These are phyloP conservation scores for Dimargaris xerosporica DNA, from an alignment of 192 early-diverging fungal species.

Conservation along the genomic window DNA sequence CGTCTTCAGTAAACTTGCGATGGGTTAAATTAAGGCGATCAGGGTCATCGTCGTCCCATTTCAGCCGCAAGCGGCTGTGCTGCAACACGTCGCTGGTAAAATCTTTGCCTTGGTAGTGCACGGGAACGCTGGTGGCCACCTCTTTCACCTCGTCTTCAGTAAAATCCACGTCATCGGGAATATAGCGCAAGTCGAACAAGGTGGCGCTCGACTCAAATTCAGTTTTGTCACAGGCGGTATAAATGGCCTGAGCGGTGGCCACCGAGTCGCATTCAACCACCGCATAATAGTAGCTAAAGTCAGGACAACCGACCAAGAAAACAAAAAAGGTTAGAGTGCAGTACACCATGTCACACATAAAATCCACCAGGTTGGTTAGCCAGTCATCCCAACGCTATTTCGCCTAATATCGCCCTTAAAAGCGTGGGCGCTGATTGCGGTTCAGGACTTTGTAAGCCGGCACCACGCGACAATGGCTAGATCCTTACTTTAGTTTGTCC, in stretches of 20 bases:
- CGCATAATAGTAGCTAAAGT: conserved; percentile 65
- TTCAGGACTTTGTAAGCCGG: too few relatives aligned
- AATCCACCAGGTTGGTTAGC: too few relatives aligned
- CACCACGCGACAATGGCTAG: too few relatives aligned
- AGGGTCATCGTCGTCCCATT: conserved; percentile 91
- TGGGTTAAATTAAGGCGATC: conserved; percentile 64
- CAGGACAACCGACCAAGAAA: too few relatives aligned
- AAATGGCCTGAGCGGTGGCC: conserved; percentile 65
- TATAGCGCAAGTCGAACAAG: conserved; percentile 86
- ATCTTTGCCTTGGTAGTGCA: conserved; percentile 47
- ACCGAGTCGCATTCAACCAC: conserved; percentile 85
- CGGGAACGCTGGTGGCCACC: conserved; percentile 38
- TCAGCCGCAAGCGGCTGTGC: conserved; percentile 84
- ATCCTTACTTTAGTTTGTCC: conserved; percentile 43
- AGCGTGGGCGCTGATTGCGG: too few relatives aligned
- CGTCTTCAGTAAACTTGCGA: conserved; percentile 73
- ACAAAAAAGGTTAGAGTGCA: too few relatives aligned
- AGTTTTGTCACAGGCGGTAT: conserved; percentile 69
- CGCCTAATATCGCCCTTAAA: too few relatives aligned
- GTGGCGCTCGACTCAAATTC: conserved; percentile 86
- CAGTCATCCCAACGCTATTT: too few relatives aligned
- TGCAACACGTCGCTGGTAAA: conserved; percentile 72
- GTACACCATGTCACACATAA: too few relatives aligned
- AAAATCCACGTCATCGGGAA: conserved; percentile 84
- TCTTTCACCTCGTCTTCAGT: conserved; percentile 47